phyloP scores from a whole-genome alignment of 2,329 filamentous ascomycete species.

The Fusarium pseudocircinatum region DNA sequence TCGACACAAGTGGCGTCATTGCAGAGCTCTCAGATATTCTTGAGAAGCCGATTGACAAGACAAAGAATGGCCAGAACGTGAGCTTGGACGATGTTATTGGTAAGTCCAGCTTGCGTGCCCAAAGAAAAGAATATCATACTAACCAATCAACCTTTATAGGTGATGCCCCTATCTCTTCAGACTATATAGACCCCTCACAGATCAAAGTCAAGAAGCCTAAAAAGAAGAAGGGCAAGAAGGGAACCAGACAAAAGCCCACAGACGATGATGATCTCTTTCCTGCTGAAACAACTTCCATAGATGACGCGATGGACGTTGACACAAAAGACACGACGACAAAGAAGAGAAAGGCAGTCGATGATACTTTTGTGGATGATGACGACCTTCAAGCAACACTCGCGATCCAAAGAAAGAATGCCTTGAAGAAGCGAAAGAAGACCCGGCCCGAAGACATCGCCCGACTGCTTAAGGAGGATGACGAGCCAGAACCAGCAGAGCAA shows the following conservation, averaged over 20 bases:
- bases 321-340: constrained; percentile 56
- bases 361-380: constrained; percentile 87
- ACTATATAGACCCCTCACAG: constrained; percentile 87
- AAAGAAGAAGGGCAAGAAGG: constrained; percentile 89
- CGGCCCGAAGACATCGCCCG: constrained; percentile 88
- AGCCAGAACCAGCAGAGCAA: constrained; percentile 54
- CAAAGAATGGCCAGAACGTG: constrained; percentile 74
- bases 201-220: constrained; percentile 96
- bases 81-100: constrained; percentile 80
- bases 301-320: constrained; percentile 80
- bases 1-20: constrained; percentile 79
- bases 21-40: constrained; percentile 69
- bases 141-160: constrained; percentile 26
- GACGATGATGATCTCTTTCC: constrained; percentile 71
- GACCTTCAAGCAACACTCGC: constrained; percentile 89
- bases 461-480: constrained; percentile 73
- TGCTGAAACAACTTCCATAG: constrained; percentile 48
- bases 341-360: constrained; percentile 73
- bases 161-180: constrained; percentile 65
- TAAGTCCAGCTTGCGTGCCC: constrained; percentile 44
- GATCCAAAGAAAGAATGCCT: constrained; percentile 79
- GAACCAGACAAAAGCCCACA: constrained; percentile 74
- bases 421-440: constrained; percentile 91
- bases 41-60: constrained; percentile 61
- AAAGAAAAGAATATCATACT: neutral